Evolutionary conservation across 352 stramenopile species (phyloP).

Genomic region (Phytopythium boreale): DNA sequence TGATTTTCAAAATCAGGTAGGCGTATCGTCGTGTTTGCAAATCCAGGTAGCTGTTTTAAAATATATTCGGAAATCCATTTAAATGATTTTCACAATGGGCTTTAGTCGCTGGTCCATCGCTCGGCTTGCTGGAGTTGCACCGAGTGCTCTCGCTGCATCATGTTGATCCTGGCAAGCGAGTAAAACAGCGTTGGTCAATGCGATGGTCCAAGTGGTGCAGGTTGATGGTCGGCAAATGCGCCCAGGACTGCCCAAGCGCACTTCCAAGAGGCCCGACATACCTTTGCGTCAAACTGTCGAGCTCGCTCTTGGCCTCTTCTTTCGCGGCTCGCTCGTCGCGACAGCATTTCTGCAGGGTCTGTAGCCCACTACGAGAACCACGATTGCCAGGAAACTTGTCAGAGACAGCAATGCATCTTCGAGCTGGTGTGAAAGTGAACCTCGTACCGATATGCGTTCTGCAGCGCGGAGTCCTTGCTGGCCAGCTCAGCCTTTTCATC

Average conservation of each 20-base stretch:
- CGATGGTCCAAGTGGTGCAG: not conserved
- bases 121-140: slow-evolving; percentile 10
- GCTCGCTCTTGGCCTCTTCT: slow-evolving; percentile 24
- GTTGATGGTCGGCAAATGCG: too few species aligned
- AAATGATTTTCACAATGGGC: not conserved
- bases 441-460: slow-evolving; percentile 22
- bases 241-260: too few species aligned
- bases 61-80: too few species aligned
- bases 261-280: not conserved
- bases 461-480: slow-evolving; percentile 23
- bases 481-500: slow-evolving; percentile 18
- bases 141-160: slow-evolving; percentile 23
- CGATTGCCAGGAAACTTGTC: too few species aligned
- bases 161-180: slow-evolving; percentile 17
- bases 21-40: too few species aligned
- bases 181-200: not conserved
- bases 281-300: slow-evolving; percentile 19
- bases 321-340: slow-evolving; percentile 26
- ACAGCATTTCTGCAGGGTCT: slow-evolving; percentile 22
- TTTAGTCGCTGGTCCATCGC: not conserved
- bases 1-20: too few species aligned
- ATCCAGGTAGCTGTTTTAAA: too few species aligned
- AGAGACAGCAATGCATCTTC: too few species aligned
- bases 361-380: slow-evolving; percentile 13
- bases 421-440: too few species aligned